These are phyloP conservation scores for Geranium incanum DNA, from an alignment of 441 rosid species.

Conservation along the genomic window DNA sequence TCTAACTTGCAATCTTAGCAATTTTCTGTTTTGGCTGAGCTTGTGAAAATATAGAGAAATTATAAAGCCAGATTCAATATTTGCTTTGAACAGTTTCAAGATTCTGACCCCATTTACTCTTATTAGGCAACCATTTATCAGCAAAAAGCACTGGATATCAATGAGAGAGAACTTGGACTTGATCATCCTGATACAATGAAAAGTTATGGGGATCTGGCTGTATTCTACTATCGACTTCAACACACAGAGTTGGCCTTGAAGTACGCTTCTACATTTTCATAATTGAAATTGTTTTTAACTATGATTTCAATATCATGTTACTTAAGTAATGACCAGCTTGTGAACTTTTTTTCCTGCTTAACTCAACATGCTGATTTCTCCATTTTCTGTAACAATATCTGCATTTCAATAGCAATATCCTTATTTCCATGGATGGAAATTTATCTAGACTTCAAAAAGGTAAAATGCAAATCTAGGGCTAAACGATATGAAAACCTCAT, in stretches of 20 bases:
- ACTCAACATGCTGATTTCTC: slow-evolving; percentile 1
- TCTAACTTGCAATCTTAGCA: not conserved
- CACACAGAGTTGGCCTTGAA: slow-evolving; percentile 78
- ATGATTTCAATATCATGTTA: slow-evolving; percentile 8
- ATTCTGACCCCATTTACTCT: slow-evolving; percentile 31
- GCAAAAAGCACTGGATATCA: slow-evolving; percentile 73
- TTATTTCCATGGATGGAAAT: slow-evolving; percentile 10
- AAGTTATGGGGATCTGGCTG: slow-evolving; percentile 78
- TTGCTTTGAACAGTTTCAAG: slow-evolving; percentile 19
- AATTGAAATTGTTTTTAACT: slow-evolving; percentile 1
- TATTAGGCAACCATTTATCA: slow-evolving; percentile 76
- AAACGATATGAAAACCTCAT: not conserved
- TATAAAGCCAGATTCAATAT: slow-evolving; percentile 8
- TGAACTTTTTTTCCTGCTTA: not conserved
- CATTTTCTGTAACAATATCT: not conserved
- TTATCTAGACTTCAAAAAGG: slow-evolving; percentile 5
- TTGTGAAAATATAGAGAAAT: not conserved
- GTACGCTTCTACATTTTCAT: slow-evolving; percentile 42
- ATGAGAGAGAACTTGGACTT: slow-evolving; percentile 84
- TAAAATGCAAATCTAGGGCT: not conserved
- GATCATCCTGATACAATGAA: slow-evolving; percentile 88
- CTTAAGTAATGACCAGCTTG: not conserved
- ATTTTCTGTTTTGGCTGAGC: not conserved
- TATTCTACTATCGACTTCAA: slow-evolving; percentile 79
- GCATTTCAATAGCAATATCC: slow-evolving; percentile 1